A percentile compares a stretch with the other conserved stretches of the same genome.
These are phyloP conservation scores for Aspergillus neoniger DNA, from an alignment of 2,329 filamentous ascomycete genomes.

Conservation along the genomic window DNA sequence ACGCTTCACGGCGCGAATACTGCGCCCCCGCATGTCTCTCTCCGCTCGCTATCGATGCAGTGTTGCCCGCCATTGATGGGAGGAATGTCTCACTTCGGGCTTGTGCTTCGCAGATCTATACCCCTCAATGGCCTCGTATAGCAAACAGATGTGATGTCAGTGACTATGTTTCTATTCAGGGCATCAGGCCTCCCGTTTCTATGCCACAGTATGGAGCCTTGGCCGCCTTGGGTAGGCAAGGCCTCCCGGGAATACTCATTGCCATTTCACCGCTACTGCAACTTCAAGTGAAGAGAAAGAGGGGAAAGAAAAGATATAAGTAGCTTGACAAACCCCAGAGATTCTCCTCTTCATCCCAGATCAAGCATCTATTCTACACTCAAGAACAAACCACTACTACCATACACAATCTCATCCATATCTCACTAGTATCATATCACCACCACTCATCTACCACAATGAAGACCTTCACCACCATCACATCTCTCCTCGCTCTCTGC, in stretches of 20 bases:
- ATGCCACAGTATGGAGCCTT: neutral
- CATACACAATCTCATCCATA: neutral
- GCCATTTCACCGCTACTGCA: neutral
- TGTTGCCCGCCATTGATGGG: constrained; percentile 5
- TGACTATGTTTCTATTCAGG: constrained; percentile 4
- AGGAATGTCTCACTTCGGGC: constrained; percentile 5
- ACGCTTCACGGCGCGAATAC: neutral
- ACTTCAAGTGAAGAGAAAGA: neutral
- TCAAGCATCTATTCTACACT: neutral
- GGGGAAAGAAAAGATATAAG: neutral
- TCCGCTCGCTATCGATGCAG: constrained; percentile 4
- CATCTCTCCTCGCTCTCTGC: constrained; percentile 26
- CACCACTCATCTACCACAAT: constrained; percentile 19
- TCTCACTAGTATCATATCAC: neutral
- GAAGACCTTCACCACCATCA: constrained; percentile 27
- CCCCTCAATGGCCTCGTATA: constrained; percentile 2
- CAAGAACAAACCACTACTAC: neutral
- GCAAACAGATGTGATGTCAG: neutral
- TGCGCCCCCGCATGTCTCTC: constrained; percentile 9
- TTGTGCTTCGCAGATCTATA: constrained; percentile 5
- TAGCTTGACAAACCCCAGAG: neutral
- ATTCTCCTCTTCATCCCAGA: neutral
- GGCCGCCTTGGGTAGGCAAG: neutral
- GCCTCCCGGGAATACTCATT: neutral
- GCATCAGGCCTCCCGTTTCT: constrained; percentile 6